Conservation (phyloP, 2,329 filamentous ascomycete genomes). For the Talaromyces sp. region DNA sequence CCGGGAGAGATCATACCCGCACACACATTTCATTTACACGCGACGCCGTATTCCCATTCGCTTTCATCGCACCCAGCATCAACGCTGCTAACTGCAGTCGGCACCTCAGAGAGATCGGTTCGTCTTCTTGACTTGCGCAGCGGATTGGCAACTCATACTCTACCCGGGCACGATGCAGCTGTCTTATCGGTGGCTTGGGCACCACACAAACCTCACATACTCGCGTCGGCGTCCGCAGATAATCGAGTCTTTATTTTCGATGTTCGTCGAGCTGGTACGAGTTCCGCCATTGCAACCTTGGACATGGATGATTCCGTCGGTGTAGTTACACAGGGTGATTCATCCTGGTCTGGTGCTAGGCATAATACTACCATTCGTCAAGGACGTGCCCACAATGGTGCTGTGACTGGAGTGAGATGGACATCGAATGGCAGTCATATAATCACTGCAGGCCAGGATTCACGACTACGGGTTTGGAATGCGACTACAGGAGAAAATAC, state of each 20-base stretch:
- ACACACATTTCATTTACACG: conserved; percentile 43
- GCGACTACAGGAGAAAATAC: conserved; percentile 76
- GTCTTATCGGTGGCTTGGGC: conserved; percentile 74
- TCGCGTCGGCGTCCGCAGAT: conserved; percentile 80
- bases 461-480: conserved; percentile 83
- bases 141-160: conserved; percentile 66
- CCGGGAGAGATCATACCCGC: conserved; percentile 36
- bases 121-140: conserved; percentile 82
- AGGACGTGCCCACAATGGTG: conserved; percentile 66
- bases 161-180: conserved; percentile 63
- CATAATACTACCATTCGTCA: conserved; percentile 40
- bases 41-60: conserved; percentile 58
- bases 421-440: conserved; percentile 72
- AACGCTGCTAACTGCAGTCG: conserved; percentile 76
- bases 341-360: conserved; percentile 20
- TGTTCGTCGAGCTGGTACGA: conserved; percentile 63
- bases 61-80: conserved; percentile 63
- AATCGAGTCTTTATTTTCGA: conserved; percentile 84
- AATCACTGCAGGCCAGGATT: conserved; percentile 76
- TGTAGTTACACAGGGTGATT: conserved; percentile 41
- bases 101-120: conserved; percentile 78
- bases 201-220: conserved; percentile 69
- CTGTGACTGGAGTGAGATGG: conserved; percentile 82
- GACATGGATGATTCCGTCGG: conserved; percentile 81
- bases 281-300: conserved; percentile 68